phyloP scores from a whole-genome alignment of 73 alveolate species.

The Halteria grandinella region DNA sequence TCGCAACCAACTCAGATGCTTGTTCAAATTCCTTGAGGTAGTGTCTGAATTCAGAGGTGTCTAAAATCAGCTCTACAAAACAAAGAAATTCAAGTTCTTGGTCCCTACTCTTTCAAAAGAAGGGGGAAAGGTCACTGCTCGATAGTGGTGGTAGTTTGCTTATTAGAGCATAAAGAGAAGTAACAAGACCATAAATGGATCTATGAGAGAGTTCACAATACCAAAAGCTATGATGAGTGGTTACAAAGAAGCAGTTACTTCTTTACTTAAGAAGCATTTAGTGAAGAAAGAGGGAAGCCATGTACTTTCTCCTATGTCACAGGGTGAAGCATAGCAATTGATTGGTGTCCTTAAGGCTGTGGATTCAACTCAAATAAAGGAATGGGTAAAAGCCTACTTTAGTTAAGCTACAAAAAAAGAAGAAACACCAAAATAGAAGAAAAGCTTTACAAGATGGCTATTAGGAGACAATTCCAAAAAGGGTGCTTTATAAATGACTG shows the following conservation, averaged over 20 bases:
- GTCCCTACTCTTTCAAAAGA: no score
- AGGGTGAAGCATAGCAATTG: no score
- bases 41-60: conserved; percentile 5
- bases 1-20: conserved; percentile 9
- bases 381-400: conserved; percentile 9
- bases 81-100: conserved; percentile 24
- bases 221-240: no score
- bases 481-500: no score
- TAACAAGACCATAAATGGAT: conserved; percentile 32
- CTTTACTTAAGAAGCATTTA: no score
- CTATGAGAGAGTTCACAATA: conserved; percentile 17
- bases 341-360: conserved; percentile 29
- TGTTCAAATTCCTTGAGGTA: conserved; percentile 11
- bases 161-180: conserved; percentile 26
- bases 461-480: no score
- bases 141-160: conserved; percentile 37
- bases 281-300: no score
- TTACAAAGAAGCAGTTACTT: no score
- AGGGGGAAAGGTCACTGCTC: background rate
- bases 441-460: no score
- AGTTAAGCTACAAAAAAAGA: background rate
- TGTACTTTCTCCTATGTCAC: no score
- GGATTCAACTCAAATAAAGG: background rate
- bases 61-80: conserved; percentile 29
- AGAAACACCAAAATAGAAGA: no score